Conservation (phyloP, 257 asterid species). For the Jacaranda mimosifolia region DNA sequence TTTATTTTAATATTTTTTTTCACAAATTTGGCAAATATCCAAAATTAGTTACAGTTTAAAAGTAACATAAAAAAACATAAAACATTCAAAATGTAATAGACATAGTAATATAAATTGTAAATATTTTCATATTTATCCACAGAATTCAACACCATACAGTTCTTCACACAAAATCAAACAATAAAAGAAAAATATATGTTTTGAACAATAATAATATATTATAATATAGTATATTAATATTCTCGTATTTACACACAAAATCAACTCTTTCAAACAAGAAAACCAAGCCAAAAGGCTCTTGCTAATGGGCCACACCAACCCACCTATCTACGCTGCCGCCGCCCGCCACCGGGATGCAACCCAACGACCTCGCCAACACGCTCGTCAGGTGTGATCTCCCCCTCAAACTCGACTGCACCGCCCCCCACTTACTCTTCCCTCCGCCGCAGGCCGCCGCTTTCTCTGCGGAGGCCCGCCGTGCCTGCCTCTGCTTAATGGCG, state of each 20-base stretch:
- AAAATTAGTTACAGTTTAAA: too few species aligned
- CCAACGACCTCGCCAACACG: conserved; percentile 56
- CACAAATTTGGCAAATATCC: too few species aligned
- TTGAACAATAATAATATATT: too few species aligned
- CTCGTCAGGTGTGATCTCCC: conserved; percentile 42
- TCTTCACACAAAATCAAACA: too few species aligned
- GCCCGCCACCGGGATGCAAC: conserved; percentile 47
- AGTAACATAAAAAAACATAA: too few species aligned
- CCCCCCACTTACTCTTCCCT: conserved; percentile 40
- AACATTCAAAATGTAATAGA: too few species aligned
- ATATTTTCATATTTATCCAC: too few species aligned
- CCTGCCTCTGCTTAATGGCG: conserved; percentile 67
- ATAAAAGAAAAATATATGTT: too few species aligned
- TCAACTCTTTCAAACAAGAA: conserved; percentile 23
- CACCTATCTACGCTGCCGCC: conserved; percentile 27
- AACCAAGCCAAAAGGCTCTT: not conserved
- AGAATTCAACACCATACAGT: too few species aligned
- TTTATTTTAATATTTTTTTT: too few species aligned
- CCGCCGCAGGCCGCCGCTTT: conserved; percentile 32
- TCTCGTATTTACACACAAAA: conserved; percentile 26
- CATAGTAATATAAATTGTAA: too few species aligned
- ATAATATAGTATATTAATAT: not conserved
- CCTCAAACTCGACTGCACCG: conserved; percentile 39
- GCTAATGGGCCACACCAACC: conserved; percentile 29
- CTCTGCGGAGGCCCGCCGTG: conserved; percentile 32